Percentiles rank a stretch among this genome's conserved stretches.
Evolutionary conservation across 1,284 basidiomycete species (phyloP).

Genomic region (Boletus albobrunnescens): DNA sequence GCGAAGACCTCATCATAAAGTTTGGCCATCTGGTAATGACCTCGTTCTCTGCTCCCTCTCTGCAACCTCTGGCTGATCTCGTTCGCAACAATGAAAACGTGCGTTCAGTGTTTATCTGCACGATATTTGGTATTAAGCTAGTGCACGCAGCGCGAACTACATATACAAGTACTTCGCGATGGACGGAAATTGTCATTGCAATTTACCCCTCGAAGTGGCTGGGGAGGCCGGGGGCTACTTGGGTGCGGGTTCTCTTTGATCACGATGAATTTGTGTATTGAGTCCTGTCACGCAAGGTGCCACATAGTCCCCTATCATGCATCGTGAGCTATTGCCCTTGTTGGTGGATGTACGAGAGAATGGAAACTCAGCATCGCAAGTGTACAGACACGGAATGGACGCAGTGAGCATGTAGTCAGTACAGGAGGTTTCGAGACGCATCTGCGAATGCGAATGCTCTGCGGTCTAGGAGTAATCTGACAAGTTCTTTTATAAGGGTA

Average conservation of each 20-base stretch:
- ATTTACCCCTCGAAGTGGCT: conserved; percentile 56
- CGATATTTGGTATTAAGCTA: conserved; percentile 8
- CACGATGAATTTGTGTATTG: not conserved
- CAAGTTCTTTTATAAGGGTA: too few species aligned
- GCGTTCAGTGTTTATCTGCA: conserved; percentile 24
- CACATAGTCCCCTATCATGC: conserved; percentile 60
- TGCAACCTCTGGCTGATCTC: conserved; percentile 69
- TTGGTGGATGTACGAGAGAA: not conserved
- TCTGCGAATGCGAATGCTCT: too few species aligned
- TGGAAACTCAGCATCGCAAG: too few species aligned
- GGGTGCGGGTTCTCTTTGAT: conserved; percentile 50
- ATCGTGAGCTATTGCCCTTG: conserved; percentile 11
- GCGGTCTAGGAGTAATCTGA: too few species aligned
- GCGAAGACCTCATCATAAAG: conserved; percentile 68
- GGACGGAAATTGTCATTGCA: conserved; percentile 38
- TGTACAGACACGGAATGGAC: too few species aligned
- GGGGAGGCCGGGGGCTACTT: conserved; percentile 77
- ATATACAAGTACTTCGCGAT: conserved; percentile 40
- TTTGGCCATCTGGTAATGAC: conserved; percentile 62
- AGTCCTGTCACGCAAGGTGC: conserved; percentile 47
- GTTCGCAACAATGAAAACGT: conserved; percentile 75
- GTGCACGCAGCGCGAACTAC: conserved; percentile 44
- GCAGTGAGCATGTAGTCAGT: not conserved
- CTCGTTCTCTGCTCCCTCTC: conserved; percentile 49
- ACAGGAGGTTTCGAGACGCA: not conserved